Conservation (phyloP, 2,329 filamentous ascomycete species). For the Ceratocystis papillata region DNA sequence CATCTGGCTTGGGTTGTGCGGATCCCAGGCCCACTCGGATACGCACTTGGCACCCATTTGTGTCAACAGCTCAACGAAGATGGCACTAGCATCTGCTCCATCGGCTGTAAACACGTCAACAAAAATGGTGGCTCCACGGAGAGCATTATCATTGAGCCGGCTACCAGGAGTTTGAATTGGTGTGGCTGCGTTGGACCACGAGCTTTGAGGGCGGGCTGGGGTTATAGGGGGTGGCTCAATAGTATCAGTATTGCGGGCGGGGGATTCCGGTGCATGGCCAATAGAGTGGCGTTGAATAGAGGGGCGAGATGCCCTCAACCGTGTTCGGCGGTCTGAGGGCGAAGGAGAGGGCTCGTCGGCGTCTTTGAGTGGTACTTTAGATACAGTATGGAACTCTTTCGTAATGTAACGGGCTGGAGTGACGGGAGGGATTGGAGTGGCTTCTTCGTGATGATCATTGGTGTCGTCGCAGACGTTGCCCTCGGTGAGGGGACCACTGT, state of each 20-base stretch:
- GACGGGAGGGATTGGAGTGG: constrained; percentile 34
- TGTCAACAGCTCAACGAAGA: constrained; percentile 67
- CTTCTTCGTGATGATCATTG: constrained; percentile 14
- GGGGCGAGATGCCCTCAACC: constrained; percentile 23
- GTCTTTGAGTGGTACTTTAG: constrained; percentile 64
- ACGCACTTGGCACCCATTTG: constrained; percentile 75
- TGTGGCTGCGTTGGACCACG: constrained; percentile 46
- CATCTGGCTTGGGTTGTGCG: constrained; percentile 28
- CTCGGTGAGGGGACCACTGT: neutral
- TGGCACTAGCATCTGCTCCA: constrained; percentile 66
- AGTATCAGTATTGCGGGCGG: constrained; percentile 19
- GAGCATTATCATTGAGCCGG: constrained; percentile 38
- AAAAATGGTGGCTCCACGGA: constrained; percentile 63
- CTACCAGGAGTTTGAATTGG: constrained; percentile 39
- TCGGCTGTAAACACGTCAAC: constrained; percentile 77
- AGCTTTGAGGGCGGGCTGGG: constrained; percentile 36
- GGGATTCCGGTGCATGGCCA: constrained; percentile 25
- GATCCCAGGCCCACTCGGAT: constrained; percentile 59
- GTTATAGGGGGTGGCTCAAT: constrained; percentile 26
- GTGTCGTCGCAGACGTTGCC: neutral
- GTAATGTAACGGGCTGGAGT: constrained; percentile 47
- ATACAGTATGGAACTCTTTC: constrained; percentile 56
- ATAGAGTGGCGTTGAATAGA: constrained; percentile 20
- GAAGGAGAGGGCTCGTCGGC: constrained; percentile 48
- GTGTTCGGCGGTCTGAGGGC: constrained; percentile 34